phyloP scores from a whole-genome alignment of 108 stramenopile genomes.

The Nannochloropsis salina region DNA sequence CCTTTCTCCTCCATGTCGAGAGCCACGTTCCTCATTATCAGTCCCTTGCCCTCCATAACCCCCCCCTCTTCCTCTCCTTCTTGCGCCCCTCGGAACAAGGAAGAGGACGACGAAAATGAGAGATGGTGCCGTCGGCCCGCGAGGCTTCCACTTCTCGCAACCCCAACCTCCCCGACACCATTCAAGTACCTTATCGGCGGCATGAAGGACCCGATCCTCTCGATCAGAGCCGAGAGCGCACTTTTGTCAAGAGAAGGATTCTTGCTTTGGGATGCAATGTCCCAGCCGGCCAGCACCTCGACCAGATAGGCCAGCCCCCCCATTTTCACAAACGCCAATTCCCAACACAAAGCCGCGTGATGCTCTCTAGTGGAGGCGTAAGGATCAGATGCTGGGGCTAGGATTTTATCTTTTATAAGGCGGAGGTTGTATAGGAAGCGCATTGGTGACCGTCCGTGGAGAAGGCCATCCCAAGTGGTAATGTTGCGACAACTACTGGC shows the following conservation, averaged over 20 bases:
- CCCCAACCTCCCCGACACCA: not conserved
- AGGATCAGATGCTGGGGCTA: not conserved
- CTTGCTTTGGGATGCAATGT: not conserved
- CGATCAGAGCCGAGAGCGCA: not conserved
- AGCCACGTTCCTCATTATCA: not conserved
- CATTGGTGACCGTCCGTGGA: not conserved
- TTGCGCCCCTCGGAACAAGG: not conserved
- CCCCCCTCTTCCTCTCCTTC: not conserved
- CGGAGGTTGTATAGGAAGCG: not conserved
- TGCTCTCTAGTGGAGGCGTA: not conserved
- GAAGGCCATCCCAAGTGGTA: not conserved
- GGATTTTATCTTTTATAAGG: not conserved
- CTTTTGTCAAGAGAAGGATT: not conserved
- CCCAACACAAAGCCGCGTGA: not conserved
- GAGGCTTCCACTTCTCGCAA: not conserved
- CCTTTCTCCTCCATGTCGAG: not conserved
- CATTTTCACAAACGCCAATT: not conserved
- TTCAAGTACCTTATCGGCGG: not conserved
- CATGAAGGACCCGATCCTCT: not conserved
- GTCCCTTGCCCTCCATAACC: not conserved
- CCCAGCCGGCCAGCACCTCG: not conserved
- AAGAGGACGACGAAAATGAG: slow-evolving; percentile 14
- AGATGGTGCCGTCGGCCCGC: not conserved
- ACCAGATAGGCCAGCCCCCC: slow-evolving; percentile 13
- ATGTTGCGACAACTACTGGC: not conserved